A percentile compares a stretch with the other conserved stretches of the same genome.
phyloP scores from a whole-genome alignment of 140 eudicot species.

The Cichorium intybus region DNA sequence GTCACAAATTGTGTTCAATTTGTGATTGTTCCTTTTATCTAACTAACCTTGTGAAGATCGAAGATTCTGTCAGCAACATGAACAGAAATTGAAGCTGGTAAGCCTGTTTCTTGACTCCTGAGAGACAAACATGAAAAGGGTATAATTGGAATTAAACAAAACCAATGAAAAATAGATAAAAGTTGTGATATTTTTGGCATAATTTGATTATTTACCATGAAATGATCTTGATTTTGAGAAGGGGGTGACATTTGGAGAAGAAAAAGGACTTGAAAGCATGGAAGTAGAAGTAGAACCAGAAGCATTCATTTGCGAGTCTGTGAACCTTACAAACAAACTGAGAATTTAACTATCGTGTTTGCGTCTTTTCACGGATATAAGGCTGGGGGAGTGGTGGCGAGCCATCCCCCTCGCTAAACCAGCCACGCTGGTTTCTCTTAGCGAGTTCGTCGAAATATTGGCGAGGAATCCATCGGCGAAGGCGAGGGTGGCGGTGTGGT shows the following conservation, averaged over 20 bases:
- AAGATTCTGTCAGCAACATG: slow-evolving; percentile 62
- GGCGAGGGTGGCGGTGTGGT: too few species aligned
- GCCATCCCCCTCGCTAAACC: too few species aligned
- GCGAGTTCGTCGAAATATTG: too few species aligned
- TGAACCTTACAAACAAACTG: slow-evolving; percentile 32
- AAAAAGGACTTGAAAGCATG: slow-evolving; percentile 68
- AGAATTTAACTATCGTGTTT: slow-evolving; percentile 30
- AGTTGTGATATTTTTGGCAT: slow-evolving; percentile 2
- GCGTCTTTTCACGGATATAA: slow-evolving; percentile 35
- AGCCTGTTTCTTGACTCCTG: slow-evolving; percentile 97
- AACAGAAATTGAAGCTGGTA: slow-evolving; percentile 73
- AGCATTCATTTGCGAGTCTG: slow-evolving; percentile 9
- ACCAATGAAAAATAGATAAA: not conserved
- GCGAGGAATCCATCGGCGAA: too few species aligned
- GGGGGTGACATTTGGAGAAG: slow-evolving; percentile 70
- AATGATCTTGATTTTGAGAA: slow-evolving; percentile 80
- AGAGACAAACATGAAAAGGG: slow-evolving; percentile 17
- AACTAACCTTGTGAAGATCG: slow-evolving; percentile 80
- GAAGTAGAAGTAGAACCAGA: slow-evolving; percentile 18
- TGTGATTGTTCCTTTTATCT: not conserved
- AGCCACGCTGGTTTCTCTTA: too few species aligned
- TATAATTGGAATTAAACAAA: slow-evolving; percentile 15
- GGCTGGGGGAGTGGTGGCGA: too few species aligned
- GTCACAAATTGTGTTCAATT: not conserved
- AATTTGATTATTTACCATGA: slow-evolving; percentile 55